phyloP scores from a whole-genome alignment of 2,329 filamentous ascomycete genomes.

The Plenodomus tracheiphilus region DNA sequence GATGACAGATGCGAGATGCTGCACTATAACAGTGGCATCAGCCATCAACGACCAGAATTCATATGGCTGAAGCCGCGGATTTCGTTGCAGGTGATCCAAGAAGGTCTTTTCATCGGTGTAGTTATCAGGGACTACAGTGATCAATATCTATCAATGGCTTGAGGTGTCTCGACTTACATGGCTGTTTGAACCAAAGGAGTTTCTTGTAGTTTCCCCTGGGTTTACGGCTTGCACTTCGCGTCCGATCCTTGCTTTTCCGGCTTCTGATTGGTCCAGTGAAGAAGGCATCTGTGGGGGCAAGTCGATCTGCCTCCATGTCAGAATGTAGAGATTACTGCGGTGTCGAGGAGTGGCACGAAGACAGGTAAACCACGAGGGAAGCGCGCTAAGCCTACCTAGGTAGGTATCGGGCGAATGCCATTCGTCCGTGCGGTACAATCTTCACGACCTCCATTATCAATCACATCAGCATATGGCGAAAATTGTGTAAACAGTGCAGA shows the following conservation, averaged over 20 bases:
- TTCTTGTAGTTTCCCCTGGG: slow-evolving; percentile 87
- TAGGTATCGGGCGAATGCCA: not conserved
- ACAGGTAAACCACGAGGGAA: not conserved
- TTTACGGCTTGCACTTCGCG: slow-evolving; percentile 67
- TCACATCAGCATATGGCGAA: too few species aligned
- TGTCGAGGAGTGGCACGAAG: not conserved
- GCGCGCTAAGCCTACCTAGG: not conserved
- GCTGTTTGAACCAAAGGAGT: slow-evolving; percentile 96
- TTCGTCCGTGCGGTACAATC: not conserved
- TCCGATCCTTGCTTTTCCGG: slow-evolving; percentile 55
- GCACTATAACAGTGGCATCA: slow-evolving; percentile 93
- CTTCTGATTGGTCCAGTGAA: slow-evolving; percentile 8
- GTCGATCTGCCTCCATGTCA: slow-evolving; percentile 15
- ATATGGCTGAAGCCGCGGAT: slow-evolving; percentile 90
- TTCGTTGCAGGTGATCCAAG: slow-evolving; percentile 91
- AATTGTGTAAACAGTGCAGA: not conserved
- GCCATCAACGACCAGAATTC: slow-evolving; percentile 97
- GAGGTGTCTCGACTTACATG: slow-evolving; percentile 61
- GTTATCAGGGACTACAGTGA: slow-evolving; percentile 81
- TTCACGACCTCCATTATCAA: not conserved
- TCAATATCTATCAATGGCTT: slow-evolving; percentile 4
- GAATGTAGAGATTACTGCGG: not conserved
- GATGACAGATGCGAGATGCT: slow-evolving; percentile 92
- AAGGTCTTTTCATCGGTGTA: slow-evolving; percentile 98
- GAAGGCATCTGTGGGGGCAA: slow-evolving; percentile 16